A percentile compares a stretch with the other conserved stretches of the same genome.
Evolutionary conservation across 768 basidiomycete genomes (phyloP).

Genomic region (Termitomyces titanicus): DNA sequence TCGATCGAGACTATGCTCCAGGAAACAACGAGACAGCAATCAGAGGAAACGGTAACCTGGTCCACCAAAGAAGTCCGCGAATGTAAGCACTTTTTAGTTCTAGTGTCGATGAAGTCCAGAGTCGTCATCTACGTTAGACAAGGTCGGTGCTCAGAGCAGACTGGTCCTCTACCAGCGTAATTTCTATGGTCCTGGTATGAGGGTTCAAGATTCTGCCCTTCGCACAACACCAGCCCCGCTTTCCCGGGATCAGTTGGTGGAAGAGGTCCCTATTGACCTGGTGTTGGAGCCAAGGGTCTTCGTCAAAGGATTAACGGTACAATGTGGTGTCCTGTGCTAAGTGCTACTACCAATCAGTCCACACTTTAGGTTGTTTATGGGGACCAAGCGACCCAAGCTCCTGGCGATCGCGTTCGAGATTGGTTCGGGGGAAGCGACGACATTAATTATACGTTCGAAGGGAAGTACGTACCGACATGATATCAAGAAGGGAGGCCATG

Average conservation of each 20-base stretch:
- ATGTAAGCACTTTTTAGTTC: background rate
- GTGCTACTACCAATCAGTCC: background rate
- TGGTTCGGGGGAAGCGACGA: background rate
- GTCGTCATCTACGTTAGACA: background rate
- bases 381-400: background rate
- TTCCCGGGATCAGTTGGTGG: background rate
- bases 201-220: background rate
- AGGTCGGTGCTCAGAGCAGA: background rate
- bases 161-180: conserved; percentile 3
- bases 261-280: background rate
- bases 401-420: conserved; percentile 1
- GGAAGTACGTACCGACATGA: background rate
- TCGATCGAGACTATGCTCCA: background rate
- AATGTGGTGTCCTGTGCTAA: background rate
- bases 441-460: background rate
- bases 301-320: conserved; percentile 1
- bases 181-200: conserved; percentile 4
- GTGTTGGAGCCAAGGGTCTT: background rate
- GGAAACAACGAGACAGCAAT: background rate
- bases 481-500: background rate
- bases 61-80: background rate
- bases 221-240: background rate
- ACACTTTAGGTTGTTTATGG: background rate
- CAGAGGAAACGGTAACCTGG: background rate
- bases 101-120: background rate